A percentile compares a stretch with the other conserved stretches of the same genome.
Evolutionary conservation across 2,329 filamentous ascomycete genomes (phyloP).

Genomic region (Fusarium armeniacum): DNA sequence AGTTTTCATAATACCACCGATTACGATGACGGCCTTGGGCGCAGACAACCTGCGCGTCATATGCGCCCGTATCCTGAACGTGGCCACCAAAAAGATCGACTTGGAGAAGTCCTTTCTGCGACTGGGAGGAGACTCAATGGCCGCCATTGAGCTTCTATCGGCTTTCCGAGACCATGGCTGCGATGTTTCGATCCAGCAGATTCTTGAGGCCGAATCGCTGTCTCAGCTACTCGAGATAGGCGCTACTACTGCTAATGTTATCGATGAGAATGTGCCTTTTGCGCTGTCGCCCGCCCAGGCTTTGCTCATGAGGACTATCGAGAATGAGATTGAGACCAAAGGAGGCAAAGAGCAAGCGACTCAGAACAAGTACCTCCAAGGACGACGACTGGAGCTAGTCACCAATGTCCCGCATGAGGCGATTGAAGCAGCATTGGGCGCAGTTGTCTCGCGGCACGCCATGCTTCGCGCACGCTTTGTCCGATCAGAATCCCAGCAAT

Average conservation of each 20-base stretch:
- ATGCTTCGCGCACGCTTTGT: slow-evolving; percentile 18
- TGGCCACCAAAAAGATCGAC: slow-evolving; percentile 17
- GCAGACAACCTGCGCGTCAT: slow-evolving; percentile 17
- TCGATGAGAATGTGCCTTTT: slow-evolving; percentile 15
- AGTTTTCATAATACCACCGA: slow-evolving; percentile 10
- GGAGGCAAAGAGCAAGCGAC: slow-evolving; percentile 14
- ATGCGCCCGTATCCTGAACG: slow-evolving; percentile 15
- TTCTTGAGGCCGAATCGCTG: slow-evolving; percentile 15
- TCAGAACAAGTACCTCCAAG: slow-evolving; percentile 15
- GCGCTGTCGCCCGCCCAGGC: slow-evolving; percentile 13
- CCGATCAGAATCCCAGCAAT: slow-evolving; percentile 18
- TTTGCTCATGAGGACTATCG: slow-evolving; percentile 16
- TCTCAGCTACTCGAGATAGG: slow-evolving; percentile 14
- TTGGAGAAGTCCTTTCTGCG: slow-evolving; percentile 15
- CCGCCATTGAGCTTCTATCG: slow-evolving; percentile 15
- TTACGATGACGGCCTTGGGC: slow-evolving; percentile 10
- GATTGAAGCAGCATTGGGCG: slow-evolving; percentile 15
- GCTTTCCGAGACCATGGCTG: slow-evolving; percentile 17
- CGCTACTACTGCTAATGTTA: slow-evolving; percentile 12
- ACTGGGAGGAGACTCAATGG: slow-evolving; percentile 13
- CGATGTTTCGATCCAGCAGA: slow-evolving; percentile 18
- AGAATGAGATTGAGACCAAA: slow-evolving; percentile 14
- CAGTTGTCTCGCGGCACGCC: slow-evolving; percentile 16
- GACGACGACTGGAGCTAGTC: slow-evolving; percentile 15
- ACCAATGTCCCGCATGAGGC: slow-evolving; percentile 12